These are phyloP conservation scores for Coemansia sp. DNA, from an alignment of 192 early-diverging fungal genomes.

Conservation along the genomic window DNA sequence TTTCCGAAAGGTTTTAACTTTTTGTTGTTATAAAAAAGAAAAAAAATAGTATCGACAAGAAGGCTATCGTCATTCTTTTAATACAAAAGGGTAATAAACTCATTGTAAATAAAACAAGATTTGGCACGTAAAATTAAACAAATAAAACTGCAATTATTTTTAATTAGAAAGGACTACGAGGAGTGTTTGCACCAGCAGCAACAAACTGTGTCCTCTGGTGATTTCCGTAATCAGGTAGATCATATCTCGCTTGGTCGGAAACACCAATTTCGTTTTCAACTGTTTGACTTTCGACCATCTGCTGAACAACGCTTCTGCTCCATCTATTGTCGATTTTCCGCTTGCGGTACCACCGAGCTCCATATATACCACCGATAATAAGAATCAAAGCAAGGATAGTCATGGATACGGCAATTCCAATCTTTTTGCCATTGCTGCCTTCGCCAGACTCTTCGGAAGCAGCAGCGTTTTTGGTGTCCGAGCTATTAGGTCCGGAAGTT, in stretches of 20 bases:
- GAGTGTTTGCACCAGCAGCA: conserved; percentile 20
- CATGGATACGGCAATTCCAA: conserved; percentile 14
- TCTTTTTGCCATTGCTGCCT: background rate
- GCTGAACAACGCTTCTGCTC: conserved; percentile 24
- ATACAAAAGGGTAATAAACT: too few species aligned
- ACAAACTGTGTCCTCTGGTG: conserved; percentile 39
- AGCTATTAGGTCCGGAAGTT: background rate
- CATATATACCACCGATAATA: conserved; percentile 16
- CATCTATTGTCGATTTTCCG: conserved; percentile 19
- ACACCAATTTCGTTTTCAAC: conserved; percentile 32
- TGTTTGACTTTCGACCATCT: conserved; percentile 46
- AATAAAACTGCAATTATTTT: background rate
- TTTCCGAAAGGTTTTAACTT: too few species aligned
- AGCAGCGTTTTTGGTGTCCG: background rate
- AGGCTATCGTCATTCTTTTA: background rate
- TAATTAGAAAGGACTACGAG: background rate
- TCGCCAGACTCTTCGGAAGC: background rate
- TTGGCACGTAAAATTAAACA: background rate
- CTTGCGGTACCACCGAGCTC: conserved; percentile 26
- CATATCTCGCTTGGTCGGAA: conserved; percentile 12
- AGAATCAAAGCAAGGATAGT: conserved; percentile 19
- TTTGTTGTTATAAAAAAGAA: background rate
- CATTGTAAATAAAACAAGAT: too few species aligned
- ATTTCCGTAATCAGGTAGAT: conserved; percentile 39
- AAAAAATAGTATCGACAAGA: background rate